phyloP scores from a whole-genome alignment of 1,139 yeast species.

The Nakaseomyces nivariensis region DNA sequence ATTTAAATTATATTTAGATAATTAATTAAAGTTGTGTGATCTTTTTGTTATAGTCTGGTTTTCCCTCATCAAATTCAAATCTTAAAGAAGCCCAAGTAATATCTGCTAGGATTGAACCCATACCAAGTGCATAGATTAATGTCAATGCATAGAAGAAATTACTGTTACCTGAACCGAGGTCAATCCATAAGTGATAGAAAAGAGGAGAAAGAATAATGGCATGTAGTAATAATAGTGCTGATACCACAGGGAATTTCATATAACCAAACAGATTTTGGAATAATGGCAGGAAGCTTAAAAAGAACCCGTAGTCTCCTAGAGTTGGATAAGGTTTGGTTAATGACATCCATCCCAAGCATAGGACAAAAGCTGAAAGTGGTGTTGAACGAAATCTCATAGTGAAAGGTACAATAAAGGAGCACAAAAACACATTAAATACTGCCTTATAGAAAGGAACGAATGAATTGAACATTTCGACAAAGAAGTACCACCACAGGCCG shows the following conservation, averaged over 20 bases:
- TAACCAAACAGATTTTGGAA: slow-evolving; percentile 38
- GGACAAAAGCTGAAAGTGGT: slow-evolving; percentile 57
- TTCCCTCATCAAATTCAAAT: slow-evolving; percentile 48
- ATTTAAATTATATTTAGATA: no score
- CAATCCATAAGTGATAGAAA: slow-evolving; percentile 91
- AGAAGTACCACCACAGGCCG: slow-evolving; percentile 98
- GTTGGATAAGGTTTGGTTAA: slow-evolving; percentile 83
- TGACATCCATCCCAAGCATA: slow-evolving; percentile 55
- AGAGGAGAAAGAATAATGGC: slow-evolving; percentile 65
- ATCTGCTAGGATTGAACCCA: slow-evolving; percentile 63
- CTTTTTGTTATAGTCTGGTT: slow-evolving; percentile 20
- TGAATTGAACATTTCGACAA: slow-evolving; percentile 87
- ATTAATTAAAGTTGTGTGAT: slow-evolving; percentile 27
- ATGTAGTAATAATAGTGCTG: slow-evolving; percentile 38
- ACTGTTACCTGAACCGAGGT: slow-evolving; percentile 88
- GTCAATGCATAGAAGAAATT: slow-evolving; percentile 94
- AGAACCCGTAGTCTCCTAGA: slow-evolving; percentile 72
- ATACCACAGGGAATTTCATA: slow-evolving; percentile 37
- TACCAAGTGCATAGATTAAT: slow-evolving; percentile 65
- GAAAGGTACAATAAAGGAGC: slow-evolving; percentile 61
- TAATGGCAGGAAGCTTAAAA: slow-evolving; percentile 49
- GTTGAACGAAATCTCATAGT: slow-evolving; percentile 57
- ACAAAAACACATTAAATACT: slow-evolving; percentile 70
- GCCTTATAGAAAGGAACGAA: slow-evolving; percentile 77
- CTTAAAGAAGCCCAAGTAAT: slow-evolving; percentile 74